These are phyloP conservation scores for Amanita jacksonii DNA, from an alignment of 768 basidiomycete genomes.

Conservation along the genomic window DNA sequence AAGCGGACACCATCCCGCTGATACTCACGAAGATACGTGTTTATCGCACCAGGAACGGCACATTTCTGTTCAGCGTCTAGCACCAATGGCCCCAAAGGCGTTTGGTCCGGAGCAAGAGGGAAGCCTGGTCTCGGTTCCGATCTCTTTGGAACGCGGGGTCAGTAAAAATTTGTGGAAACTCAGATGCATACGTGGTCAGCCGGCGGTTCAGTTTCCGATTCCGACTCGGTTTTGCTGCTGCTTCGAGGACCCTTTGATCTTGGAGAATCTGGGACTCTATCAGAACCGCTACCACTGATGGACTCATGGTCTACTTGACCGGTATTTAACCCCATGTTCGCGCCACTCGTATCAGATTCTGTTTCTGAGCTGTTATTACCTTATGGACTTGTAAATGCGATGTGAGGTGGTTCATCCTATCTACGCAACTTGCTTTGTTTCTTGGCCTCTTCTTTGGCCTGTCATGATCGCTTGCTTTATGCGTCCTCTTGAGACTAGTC, in stretches of 20 bases:
- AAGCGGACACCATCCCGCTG: conserved; percentile 84
- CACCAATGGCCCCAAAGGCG: conserved; percentile 33
- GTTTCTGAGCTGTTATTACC: conserved; percentile 28
- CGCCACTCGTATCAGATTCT: conserved; percentile 31
- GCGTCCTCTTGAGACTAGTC: conserved; percentile 1
- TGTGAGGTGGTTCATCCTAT: conserved; percentile 8
- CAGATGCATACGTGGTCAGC: conserved; percentile 16
- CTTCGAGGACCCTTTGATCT: background rate
- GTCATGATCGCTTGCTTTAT: conserved; percentile 1
- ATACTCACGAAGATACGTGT: conserved; percentile 82
- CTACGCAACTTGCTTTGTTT: background rate
- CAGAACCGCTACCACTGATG: background rate
- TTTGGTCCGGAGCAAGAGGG: conserved; percentile 34
- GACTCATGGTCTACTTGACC: background rate
- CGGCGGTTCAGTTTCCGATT: conserved; percentile 22
- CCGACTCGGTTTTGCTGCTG: conserved; percentile 12
- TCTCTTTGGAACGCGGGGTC: conserved; percentile 19
- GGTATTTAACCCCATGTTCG: conserved; percentile 1
- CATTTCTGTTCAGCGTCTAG: conserved; percentile 38
- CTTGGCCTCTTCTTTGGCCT: conserved; percentile 9
- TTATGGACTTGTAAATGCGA: conserved; percentile 2
- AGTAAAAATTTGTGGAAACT: conserved; percentile 1
- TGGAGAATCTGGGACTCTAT: background rate
- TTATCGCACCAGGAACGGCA: conserved; percentile 60
- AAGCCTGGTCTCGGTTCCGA: conserved; percentile 47